phyloP scores from a whole-genome alignment of 2,329 filamentous ascomycete genomes.

The Ceratocystis cacaofunesta region DNA sequence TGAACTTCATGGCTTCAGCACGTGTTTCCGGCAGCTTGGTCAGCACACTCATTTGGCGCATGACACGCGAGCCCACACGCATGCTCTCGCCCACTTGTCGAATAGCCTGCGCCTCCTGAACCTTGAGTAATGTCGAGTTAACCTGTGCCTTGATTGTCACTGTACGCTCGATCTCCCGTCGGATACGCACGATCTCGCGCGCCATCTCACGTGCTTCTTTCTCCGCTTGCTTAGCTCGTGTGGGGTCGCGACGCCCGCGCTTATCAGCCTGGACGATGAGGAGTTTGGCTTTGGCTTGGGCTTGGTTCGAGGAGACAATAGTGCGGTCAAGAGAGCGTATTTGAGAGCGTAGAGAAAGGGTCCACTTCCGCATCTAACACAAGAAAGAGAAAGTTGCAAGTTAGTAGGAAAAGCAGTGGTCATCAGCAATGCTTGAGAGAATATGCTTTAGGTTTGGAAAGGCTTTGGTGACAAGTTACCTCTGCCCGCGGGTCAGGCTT shows the following conservation, averaged over 20 bases:
- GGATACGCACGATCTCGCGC: conserved; percentile 67
- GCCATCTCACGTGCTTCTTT: conserved; percentile 80
- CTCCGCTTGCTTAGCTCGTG: conserved; percentile 62
- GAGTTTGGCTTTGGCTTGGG: conserved; percentile 71
- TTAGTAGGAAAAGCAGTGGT: background rate
- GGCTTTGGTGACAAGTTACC: conserved; percentile 33
- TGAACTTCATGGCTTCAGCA: conserved; percentile 80
- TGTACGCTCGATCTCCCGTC: conserved; percentile 59
- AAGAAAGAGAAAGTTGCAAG: background rate
- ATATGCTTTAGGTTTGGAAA: background rate
- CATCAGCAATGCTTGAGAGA: background rate
- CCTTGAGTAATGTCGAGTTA: conserved; percentile 88
- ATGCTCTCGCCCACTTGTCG: conserved; percentile 93
- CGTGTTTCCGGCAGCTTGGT: conserved; percentile 66
- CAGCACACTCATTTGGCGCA: conserved; percentile 89
- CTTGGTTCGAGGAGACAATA: conserved; percentile 60
- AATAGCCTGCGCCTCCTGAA: conserved; percentile 89
- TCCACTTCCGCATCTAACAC: conserved; percentile 80
- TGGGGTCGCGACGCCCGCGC: conserved; percentile 65
- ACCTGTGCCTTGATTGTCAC: conserved; percentile 84
- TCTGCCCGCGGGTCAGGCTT: conserved; percentile 88
- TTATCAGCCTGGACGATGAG: conserved; percentile 71
- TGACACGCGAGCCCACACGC: conserved; percentile 71
- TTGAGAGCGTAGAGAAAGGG: conserved; percentile 74
- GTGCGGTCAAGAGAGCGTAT: conserved; percentile 91